Evolutionary conservation across 2,329 filamentous ascomycete species (phyloP), one percentile per base, ranked within the genome.

Genomic region (Phyllosticta ampelicida): DNA sequence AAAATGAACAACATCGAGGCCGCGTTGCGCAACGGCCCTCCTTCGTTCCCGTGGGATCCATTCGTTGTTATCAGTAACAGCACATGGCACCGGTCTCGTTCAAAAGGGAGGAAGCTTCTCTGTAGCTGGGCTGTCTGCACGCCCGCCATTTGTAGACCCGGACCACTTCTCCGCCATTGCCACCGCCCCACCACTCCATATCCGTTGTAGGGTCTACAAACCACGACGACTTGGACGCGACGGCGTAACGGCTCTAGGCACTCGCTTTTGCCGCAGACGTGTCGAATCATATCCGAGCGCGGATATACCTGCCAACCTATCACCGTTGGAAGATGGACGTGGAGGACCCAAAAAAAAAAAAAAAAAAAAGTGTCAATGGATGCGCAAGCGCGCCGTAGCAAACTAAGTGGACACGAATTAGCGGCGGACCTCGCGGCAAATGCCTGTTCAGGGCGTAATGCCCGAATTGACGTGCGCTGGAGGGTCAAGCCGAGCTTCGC

Each of bases 1-100:
- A 68, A 94, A 91, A 74, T 89, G 56, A 60, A 30, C 23, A 36
- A 9, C 6, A 26, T 44, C 36, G 36, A 44, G n/a, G 36, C n/a
- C 13, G 13, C 36, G 16, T 19, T 48, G 49, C 49, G 21, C 49
- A 23, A 51, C 10, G 18, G n/a, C 13, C 36, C 36, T 44, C 6
- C n/a, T 44, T n/a, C 36, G 8, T 5, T 26, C 23, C 23, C 23
- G 8, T 26, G 23, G 36, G 36, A 44, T 44, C 36, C 36, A 44
- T 18, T n/a, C n/a, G 36, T 44, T 44, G n/a, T 44, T n/a, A 44
- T n/a, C 36, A 44, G n/a, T 16, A 44, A 44, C 36, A 44, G n/a
- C 36, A 44, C 4, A 44, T 44, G 16, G 16, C 36, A 44, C 36
- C 11, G 36, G 36, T 44, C 13, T 44, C 13, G 36, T 8, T 13